A percentile compares a stretch with the other conserved stretches of the same genome.
Conservation (phyloP, 2,329 filamentous ascomycete species). For the Endoconidiophora laricicola region DNA sequence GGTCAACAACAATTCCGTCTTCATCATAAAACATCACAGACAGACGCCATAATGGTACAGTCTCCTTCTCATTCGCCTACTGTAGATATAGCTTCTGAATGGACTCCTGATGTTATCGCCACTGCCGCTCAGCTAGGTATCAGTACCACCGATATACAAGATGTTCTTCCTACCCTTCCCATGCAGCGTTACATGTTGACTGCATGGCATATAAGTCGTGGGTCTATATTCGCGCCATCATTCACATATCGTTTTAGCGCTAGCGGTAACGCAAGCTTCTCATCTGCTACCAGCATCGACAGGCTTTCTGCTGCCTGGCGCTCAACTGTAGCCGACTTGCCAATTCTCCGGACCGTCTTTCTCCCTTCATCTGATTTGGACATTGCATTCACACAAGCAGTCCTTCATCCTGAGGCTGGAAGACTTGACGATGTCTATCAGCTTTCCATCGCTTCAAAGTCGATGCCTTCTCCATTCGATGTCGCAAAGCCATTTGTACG, state of each 20-base stretch:
- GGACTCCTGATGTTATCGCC: not conserved
- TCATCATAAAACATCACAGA: not conserved
- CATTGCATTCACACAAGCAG: constrained; percentile 45
- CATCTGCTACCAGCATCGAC: constrained; percentile 21
- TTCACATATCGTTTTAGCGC: constrained; percentile 43
- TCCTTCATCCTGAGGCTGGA: constrained; percentile 26
- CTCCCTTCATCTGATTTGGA: constrained; percentile 29
- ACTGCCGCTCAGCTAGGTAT: constrained; percentile 18
- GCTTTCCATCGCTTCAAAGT: not conserved
- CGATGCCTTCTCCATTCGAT: not conserved
- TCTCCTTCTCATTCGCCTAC: not conserved
- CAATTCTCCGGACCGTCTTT: constrained; percentile 56
- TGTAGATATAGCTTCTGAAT: not conserved
- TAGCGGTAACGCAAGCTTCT: no score
- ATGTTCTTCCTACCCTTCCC: constrained; percentile 50
- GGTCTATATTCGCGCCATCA: constrained; percentile 53
- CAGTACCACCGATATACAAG: constrained; percentile 30
- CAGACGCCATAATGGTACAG: not conserved
- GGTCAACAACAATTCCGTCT: not conserved
- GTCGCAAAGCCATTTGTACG: constrained; percentile 4
- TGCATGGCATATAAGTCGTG: constrained; percentile 52
- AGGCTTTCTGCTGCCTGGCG: constrained; percentile 45
- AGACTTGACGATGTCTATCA: not conserved
- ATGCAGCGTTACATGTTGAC: constrained; percentile 71
- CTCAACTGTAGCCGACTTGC: constrained; percentile 33